Evolutionary conservation across 2,329 filamentous ascomycete species (phyloP), one percentile per base, ranked within the genome.

Genomic region (Penicillium sclerotigenum): DNA sequence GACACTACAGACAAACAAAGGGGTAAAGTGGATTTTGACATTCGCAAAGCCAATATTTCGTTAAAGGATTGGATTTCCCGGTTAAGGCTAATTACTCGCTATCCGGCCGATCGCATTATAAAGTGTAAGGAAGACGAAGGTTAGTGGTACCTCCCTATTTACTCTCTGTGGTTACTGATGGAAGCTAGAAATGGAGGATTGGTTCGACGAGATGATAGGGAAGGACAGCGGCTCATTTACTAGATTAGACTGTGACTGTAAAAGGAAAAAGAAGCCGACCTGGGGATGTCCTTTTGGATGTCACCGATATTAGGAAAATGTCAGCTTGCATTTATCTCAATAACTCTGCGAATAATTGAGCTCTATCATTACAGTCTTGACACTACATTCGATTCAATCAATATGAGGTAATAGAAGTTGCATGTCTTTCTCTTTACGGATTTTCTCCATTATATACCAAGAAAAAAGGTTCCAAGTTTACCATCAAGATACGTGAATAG

Each of bases 171-270:
- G 10, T 47, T 48, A 53, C 42, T 56, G n/a, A 56, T 56, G 11
- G 37, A 48, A 48, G 4, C 43, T 53, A 56, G 54, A 52, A 45
- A 52, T 56, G 14, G 49, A 43, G 43, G n/a, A n/a, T n/a, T n/a
- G n/a, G n/a, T n/a, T n/a, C n/a, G n/a, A n/a, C n/a, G 37, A 53
- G 11, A 56, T 56, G 49, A 45, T 53, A 48, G 54, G 54, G 3
- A 56, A 56, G 54, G 38, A 53, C 18, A 56, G 49, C 37, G 49
- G 48, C 1, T 53, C 49, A 38, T 48, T 37, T 2, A 53, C 4
- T 26, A 53, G 43, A 7, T 53, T 56, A 6, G 49, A 52, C 49
- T 52, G 49, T 52, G 41, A 52, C 41, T 52, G 41, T 10, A 46
- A 29, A n/a, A 28, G 33, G 2, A 38, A 38, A 1, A 52, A 37